Evolutionary conservation across 1,284 basidiomycete genomes (phyloP), one percentile per base, ranked within the genome.

Genomic region (Austroboletus niveus): DNA sequence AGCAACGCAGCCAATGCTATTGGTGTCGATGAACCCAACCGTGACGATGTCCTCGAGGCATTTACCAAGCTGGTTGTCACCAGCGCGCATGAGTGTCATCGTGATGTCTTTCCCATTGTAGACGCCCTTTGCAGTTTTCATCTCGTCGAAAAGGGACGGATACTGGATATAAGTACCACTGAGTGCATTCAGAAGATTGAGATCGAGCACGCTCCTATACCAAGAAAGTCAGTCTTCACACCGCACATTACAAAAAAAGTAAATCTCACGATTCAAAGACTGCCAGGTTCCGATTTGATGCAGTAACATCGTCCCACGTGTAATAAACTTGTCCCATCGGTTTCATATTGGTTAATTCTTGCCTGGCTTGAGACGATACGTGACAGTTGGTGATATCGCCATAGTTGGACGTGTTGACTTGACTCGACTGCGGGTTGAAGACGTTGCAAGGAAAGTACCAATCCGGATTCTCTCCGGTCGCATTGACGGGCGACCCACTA

Each of bases 381-480:
- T 98, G 95, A 60, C 95, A 98, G 51, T 81, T 85, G 11, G 79
- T 85, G 20, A 70, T 66, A 11, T 69, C 62, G 31, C 81, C 82
- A 63, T 93, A 92, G 32, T 76, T 79, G 0, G 89, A 88, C 39
- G 77, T 57, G 69, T 97, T 94, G 58, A 79, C 73, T 3, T 76
- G 66, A 1, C 72, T 74, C 3, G 77, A 84, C 38, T 80, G 80
- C 67, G 94, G 93, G 58, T 83, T 80, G 72, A 81, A 87, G 43
- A 95, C 71, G 64, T 96, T 96, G 79, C 97, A 99, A 4, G 95
- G 93, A 72, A 98, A 98, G 72, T 98, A 98, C 90, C 92, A 97
- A 60, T 89, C 80, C 52, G 85, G 66, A 47, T 72, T 64, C 31
- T 76, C 76, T 38, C 80, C 79, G 15, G 64, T 76, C 39, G 81